These are phyloP conservation scores for Rhodotorula diobovata DNA, from an alignment of 768 basidiomycete species.

Conservation along the genomic window DNA sequence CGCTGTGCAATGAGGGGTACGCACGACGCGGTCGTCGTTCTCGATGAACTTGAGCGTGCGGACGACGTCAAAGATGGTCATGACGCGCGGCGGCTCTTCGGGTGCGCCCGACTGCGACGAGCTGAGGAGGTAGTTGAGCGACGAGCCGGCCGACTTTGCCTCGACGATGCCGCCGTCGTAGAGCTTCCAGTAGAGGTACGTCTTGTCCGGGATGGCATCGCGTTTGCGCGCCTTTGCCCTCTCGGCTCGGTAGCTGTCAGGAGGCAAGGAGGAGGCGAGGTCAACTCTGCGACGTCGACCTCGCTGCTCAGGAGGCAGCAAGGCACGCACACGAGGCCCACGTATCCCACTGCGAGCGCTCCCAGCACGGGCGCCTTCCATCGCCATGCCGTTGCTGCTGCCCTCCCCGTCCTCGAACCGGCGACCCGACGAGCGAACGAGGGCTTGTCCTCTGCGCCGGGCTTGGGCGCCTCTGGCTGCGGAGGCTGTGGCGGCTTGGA, in stretches of 20 bases:
- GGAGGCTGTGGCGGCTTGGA: background rate
- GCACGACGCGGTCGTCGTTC: slow-evolving; percentile 39
- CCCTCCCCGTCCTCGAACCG: background rate
- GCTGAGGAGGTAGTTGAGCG: slow-evolving; percentile 39
- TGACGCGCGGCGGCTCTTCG: slow-evolving; percentile 42
- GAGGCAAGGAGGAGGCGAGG: background rate
- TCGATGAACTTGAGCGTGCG: slow-evolving; percentile 40
- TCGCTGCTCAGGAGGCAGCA: no score
- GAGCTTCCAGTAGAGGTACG: slow-evolving; percentile 43
- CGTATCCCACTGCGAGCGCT: slow-evolving; percentile 5
- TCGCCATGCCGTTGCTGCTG: slow-evolving; percentile 1
- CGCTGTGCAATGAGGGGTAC: background rate
- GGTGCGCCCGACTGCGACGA: slow-evolving; percentile 25
- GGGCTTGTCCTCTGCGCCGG: background rate
- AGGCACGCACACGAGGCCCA: slow-evolving; percentile 2
- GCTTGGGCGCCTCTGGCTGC: background rate
- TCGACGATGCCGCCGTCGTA: slow-evolving; percentile 43
- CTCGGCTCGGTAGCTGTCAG: slow-evolving; percentile 2
- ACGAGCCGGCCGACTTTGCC: slow-evolving; percentile 33
- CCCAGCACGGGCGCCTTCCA: slow-evolving; percentile 15
- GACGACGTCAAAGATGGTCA: slow-evolving; percentile 43
- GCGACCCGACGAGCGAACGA: background rate
- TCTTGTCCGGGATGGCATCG: slow-evolving; percentile 34
- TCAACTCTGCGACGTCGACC: background rate
- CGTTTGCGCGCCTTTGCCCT: slow-evolving; percentile 25